These are phyloP conservation scores for Clarireedia paspali DNA, from an alignment of 2,329 filamentous ascomycete genomes.

Conservation along the genomic window DNA sequence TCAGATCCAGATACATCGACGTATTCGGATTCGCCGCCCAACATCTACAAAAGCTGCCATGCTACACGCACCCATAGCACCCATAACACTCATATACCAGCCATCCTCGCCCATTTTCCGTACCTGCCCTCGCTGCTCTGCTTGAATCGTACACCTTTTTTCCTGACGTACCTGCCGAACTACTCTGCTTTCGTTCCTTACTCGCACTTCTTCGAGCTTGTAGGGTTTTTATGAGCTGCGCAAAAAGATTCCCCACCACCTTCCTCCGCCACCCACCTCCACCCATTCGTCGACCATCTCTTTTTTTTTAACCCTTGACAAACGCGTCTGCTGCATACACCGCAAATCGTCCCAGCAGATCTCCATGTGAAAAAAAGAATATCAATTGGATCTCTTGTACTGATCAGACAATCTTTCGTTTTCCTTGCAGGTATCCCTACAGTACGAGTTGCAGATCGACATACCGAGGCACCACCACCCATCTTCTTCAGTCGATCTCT, in stretches of 20 bases:
- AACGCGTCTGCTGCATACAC: not conserved
- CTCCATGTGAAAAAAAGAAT: not conserved
- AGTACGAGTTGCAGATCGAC: not conserved
- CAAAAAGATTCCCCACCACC: conserved; percentile 7
- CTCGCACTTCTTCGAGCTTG: not conserved
- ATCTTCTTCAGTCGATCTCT: not conserved
- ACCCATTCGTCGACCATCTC: conserved; percentile 1
- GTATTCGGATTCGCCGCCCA: not conserved
- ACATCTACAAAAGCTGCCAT: not conserved
- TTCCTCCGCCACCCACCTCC: conserved; percentile 7
- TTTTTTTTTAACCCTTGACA: not conserved
- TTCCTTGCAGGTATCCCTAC: conserved; percentile 2
- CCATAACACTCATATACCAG: too few relatives aligned
- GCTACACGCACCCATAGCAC: too few relatives aligned
- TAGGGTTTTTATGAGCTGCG: not conserved
- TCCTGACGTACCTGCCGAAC: not conserved
- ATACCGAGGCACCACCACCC: conserved; percentile 4
- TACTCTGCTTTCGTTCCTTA: not conserved
- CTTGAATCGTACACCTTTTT: too few relatives aligned
- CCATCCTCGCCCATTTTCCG: too few relatives aligned
- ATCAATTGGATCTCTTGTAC: not conserved
- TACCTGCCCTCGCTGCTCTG: too few relatives aligned
- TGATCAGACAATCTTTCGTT: conserved; percentile 3
- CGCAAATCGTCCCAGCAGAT: conserved; percentile 1
- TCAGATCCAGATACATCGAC: not conserved